These are phyloP conservation scores for Wickerhamiella qilinensis DNA, from an alignment of 805 yeast species.

Conservation along the genomic window DNA sequence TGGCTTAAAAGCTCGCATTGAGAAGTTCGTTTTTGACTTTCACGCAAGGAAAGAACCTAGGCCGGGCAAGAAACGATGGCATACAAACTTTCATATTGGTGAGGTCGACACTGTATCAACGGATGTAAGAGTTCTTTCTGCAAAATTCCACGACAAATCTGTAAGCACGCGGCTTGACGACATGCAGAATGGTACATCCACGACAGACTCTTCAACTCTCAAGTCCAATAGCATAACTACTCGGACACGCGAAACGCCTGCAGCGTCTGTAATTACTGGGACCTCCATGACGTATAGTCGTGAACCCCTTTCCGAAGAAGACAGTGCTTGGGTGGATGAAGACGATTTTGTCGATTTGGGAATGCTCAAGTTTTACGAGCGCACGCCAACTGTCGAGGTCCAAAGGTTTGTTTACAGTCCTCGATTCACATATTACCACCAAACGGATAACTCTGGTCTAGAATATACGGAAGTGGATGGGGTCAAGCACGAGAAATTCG, in stretches of 20 bases:
- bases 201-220: neutral
- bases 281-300: neutral
- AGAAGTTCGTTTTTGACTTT: conserved; percentile 41
- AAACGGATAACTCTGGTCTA: conserved; percentile 34
- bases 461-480: conserved; percentile 18
- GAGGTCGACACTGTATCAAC: conserved; percentile 54
- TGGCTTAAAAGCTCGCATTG: conserved; percentile 54
- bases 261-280: neutral
- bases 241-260: neutral
- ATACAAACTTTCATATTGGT: conserved; percentile 44
- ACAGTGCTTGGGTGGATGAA: conserved; percentile 47
- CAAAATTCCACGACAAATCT: conserved; percentile 43
- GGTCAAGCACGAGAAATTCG: conserved; percentile 29
- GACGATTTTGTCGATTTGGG: conserved; percentile 67
- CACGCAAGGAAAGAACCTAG: conserved; percentile 38
- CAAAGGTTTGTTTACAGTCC: conserved; percentile 54
- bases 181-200: neutral
- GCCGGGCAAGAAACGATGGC: conserved; percentile 25
- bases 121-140: conserved; percentile 52
- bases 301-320: neutral
- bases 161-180: neutral
- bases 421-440: conserved; percentile 49
- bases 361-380: conserved; percentile 12
- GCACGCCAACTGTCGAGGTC: conserved; percentile 28
- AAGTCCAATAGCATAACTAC: neutral